phyloP scores from a whole-genome alignment of 495 filamentous ascomycete species.

The Xylaria curta region DNA sequence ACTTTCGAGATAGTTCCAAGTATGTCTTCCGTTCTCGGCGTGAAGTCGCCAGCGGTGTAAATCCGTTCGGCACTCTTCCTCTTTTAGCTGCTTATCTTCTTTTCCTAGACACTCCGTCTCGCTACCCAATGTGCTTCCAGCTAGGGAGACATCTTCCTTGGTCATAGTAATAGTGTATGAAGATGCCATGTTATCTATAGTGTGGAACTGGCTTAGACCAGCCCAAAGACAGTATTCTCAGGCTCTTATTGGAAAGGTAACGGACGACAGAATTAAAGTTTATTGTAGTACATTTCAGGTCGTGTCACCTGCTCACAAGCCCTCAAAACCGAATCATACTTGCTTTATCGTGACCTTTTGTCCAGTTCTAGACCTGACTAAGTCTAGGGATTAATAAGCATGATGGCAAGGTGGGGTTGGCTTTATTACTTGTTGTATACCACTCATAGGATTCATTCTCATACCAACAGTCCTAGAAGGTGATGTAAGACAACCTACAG shows the following conservation, averaged over 20 bases:
- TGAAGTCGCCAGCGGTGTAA: conserved; percentile 72
- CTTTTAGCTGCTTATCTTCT: not conserved
- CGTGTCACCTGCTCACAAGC: not conserved
- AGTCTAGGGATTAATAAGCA: not conserved
- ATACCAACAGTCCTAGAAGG: no score
- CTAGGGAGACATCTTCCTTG: conserved; percentile 8
- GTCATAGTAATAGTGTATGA: not conserved
- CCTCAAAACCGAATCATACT: not conserved
- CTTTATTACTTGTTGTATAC: not conserved
- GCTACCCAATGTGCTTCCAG: not conserved
- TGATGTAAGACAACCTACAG: not conserved
- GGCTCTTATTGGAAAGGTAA: not conserved
- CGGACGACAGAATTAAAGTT: not conserved
- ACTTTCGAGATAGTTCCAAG: conserved; percentile 78
- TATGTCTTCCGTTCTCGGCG: conserved; percentile 75
- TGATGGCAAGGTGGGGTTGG: not conserved
- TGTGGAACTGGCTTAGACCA: not conserved
- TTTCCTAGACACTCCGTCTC: not conserved
- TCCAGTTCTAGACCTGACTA: not conserved
- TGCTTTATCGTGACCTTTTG: not conserved
- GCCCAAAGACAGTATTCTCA: not conserved
- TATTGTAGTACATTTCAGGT: not conserved
- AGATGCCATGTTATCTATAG: not conserved
- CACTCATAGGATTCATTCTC: not conserved
- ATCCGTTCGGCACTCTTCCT: conserved; percentile 59